Base-by-base conservation (phyloP, 2,329 filamentous ascomycete species). In the Hortaea sp. region DNA sequence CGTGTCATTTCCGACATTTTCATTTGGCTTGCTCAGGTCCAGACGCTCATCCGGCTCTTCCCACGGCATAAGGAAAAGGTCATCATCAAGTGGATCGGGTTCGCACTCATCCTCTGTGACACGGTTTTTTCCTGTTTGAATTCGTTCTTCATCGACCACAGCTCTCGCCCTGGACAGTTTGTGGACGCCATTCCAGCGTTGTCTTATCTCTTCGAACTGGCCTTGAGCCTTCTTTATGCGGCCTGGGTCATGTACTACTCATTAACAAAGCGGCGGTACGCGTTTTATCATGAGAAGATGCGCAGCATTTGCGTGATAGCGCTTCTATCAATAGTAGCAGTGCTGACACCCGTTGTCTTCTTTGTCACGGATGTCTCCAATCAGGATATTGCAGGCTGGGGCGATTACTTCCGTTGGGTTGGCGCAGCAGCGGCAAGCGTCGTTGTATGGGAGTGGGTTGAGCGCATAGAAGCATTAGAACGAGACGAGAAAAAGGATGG, bases 401-500 rank as follows among this genome's bases (percentile, higher is more conserved):
- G 89, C 61, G 89, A 94, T 60, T 95, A 95, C 61, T 89, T 95
- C 40, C 76, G 88, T 58, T 95, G 89, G 89, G 89, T 95, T n/a
- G 89, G 89, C 41, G 88, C 88, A 1, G 88, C 89, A 0, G 88
- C 88, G 1, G 89, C 89, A 29, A 94, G 88, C 66, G 89, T 95
- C n/a, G 86, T 95, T 20, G 89, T 95, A 2, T 95, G 89, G 89
- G 89, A 95, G 66, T 95, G 89, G 89, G 89, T 95, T 3, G 89
- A 95, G 66, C 78, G 89, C 28, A 95, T 95, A 42, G 89, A 95
- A 64, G 87, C 88, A 0, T 67, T 95, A 50, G 89, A 95, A 69
- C 79, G 89, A 55, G 88, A 95, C 64, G 88, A 95, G 63, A 88
- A 89, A 66, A 94, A 94, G 66, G 88, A 94, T 57, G 89, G 89